phyloP scores from a whole-genome alignment of 2,329 filamentous ascomycete genomes.

The Cladophialophora carrionii region DNA sequence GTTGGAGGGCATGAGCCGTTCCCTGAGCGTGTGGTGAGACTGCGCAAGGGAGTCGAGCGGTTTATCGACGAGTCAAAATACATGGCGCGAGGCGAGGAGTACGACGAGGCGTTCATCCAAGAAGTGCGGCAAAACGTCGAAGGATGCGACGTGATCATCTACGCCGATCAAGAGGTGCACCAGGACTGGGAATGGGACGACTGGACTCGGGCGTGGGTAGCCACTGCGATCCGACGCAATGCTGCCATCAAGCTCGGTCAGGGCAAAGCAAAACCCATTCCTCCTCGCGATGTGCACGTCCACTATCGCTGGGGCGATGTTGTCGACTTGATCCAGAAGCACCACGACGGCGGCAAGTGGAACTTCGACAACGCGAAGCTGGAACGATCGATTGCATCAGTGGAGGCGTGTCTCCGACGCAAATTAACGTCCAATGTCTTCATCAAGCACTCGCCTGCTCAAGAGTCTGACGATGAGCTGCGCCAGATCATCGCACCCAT shows the following conservation, averaged over 20 bases:
- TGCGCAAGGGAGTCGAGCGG: conserved; percentile 8
- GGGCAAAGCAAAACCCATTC: not conserved
- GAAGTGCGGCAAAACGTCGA: not conserved
- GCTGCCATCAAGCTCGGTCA: conserved; percentile 3
- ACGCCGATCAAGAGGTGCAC: conserved; percentile 8
- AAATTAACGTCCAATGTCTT: conserved; percentile 9
- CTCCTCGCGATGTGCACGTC: conserved; percentile 2
- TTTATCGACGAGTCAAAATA: conserved; percentile 4
- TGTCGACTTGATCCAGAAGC: conserved; percentile 3
- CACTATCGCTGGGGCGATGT: conserved; percentile 12
- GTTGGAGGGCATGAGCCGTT: conserved; percentile 8
- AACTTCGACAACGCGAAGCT: conserved; percentile 8
- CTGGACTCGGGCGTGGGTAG: not conserved
- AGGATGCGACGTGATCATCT: conserved; percentile 7
- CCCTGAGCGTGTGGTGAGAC: conserved; percentile 3
- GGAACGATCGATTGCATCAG: conserved; percentile 3
- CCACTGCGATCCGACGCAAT: conserved; percentile 2
- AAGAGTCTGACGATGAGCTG: conserved; percentile 8
- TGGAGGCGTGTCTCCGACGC: not conserved
- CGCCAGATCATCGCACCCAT: conserved; percentile 9
- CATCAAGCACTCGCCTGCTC: conserved; percentile 7
- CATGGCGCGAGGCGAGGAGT: conserved; percentile 5
- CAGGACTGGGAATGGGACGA: conserved; percentile 12
- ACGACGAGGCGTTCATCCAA: not conserved
- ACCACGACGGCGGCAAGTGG: conserved; percentile 11